Base-by-base conservation (phyloP, 2,329 filamentous ascomycete genomes). In the Cladophialophora carrionii region DNA sequence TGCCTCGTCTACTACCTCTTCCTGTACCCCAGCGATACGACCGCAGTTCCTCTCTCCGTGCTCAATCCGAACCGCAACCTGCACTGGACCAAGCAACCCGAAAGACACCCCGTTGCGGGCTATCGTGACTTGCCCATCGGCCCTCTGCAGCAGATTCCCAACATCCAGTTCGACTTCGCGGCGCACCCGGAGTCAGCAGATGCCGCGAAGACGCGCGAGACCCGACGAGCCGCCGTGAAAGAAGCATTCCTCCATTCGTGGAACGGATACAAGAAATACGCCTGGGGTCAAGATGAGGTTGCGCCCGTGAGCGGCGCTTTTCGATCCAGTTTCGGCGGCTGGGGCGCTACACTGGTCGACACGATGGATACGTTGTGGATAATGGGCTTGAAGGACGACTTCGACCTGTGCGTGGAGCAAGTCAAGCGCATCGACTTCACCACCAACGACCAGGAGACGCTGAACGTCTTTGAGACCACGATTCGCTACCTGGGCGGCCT, bases 381-480 rank as follows among this genome's bases (percentile, higher is more conserved):
- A 68, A 87, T 91, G 84, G 88, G 84, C 3, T 70, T 90, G 73
- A 82, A 82, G 67, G 79, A 84, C 0, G 88, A 91, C 64, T 91
- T 91, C 72, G 81, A 85, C 34, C 81, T 85, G 69, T 88, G 88
- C 1, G 85, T 88, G 2, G 77, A 81, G 59, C 85, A 84, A 1
- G 83, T 87, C 5, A 80, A 78, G 51, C 79, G 79, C 9, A 79
- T 88, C 67, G 83, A 88, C 74, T 88, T 86, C 76, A 79, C 81
- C 1, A 74, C 71, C 2, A 75, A 73, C 1, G 74, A 77, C 4
- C 67, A 64, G n/a, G 58, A 65, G 26, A 77, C 81, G 9, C 87
- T 96, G 56, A 94, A 89, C 43, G 78, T 96, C 7, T 96, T 96
- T 72, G 92, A 96, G 78, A 96, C 91, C 0, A 96, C 91, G 0